Evolutionary conservation across 2,329 filamentous ascomycete genomes (phyloP), one percentile per base, ranked within the genome.

Genomic region (Calonectria fujianensis): DNA sequence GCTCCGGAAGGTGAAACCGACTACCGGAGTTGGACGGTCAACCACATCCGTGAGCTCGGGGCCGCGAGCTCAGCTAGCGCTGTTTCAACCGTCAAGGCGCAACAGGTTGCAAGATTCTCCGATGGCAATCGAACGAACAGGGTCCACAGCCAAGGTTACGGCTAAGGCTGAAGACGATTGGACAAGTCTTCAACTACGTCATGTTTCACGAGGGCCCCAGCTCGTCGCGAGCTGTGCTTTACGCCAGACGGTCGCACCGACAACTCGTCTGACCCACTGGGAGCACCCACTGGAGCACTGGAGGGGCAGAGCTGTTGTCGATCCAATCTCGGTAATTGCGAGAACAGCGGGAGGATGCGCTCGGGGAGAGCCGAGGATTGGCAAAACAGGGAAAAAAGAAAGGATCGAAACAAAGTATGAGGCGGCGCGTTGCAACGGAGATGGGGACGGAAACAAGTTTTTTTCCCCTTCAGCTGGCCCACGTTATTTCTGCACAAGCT

Each of bases 1-100:
- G 41, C 57, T 39, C 79, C 54, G 50, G 78, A 68, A 59, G 48
- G 18, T 72, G 70, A 69, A 64, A 59, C 65, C 24, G 48, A 54
- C 54, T 61, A 63, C 24, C 24, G 59, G 59, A 66, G 65, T 41
- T 70, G 13, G 39, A 39, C 24, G 41, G 50, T 63, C 66, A 70
- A 70, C 50, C 24, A 41, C 51, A 39, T 50, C 20, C 35, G 27
- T 52, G 66, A 73, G 54, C 29, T 45, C 32, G 27, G 37, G 32
- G 48, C 59, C 66, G 39, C n/a, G 32, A 68, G 52, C 32, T 45
- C 45, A 51, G 54, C 57, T 51, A 67, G 11, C n/a, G 41, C 18
- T 32, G 64, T 68, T 72, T 68, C 70, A 72, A 35, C 64, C 39
- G 35, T 39, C 65, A 54, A 51, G 48, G 50, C 64, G 41, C 39